Percentiles rank a stretch among this genome's conserved stretches.
Conservation (phyloP, 441 rosid genomes). For the Omphalea diandra region DNA sequence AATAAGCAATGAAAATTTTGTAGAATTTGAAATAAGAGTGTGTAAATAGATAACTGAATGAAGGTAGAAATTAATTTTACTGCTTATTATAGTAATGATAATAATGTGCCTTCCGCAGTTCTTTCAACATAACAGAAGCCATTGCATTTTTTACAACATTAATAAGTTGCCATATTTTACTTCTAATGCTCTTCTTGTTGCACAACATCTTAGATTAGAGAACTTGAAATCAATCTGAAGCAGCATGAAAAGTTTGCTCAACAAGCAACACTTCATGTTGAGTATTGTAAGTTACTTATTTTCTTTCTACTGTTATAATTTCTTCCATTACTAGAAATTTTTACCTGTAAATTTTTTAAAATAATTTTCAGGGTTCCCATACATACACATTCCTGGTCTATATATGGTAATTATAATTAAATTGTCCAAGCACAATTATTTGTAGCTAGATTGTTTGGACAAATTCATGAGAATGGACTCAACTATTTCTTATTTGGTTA, state of each 20-base stretch:
- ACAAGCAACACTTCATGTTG: constrained; percentile 51
- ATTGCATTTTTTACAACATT: too few relatives aligned
- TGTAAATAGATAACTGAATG: not conserved
- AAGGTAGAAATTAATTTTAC: not conserved
- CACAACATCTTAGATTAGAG: constrained; percentile 53
- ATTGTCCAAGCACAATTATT: not conserved
- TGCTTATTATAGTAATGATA: not conserved
- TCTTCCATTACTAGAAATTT: constrained; percentile 14
- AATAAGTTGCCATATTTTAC: not conserved
- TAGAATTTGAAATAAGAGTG: too few relatives aligned
- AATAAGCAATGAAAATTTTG: too few relatives aligned
- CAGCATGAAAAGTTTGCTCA: constrained; percentile 67
- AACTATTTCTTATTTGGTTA: not conserved
- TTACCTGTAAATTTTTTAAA: not conserved
- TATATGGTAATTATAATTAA: not conserved
- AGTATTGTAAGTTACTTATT: constrained; percentile 51
- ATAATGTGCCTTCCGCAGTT: not conserved
- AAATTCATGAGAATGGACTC: not conserved
- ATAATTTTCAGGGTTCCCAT: not conserved
- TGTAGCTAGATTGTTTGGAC: not conserved
- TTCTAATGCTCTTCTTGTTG: constrained; percentile 24
- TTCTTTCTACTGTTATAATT: not conserved
- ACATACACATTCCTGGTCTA: not conserved
- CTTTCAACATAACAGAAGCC: not conserved
- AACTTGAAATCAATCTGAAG: constrained; percentile 63